Base-by-base conservation (phyloP, 2,329 filamentous ascomycete species). In the Clarireedia monteithiana region DNA sequence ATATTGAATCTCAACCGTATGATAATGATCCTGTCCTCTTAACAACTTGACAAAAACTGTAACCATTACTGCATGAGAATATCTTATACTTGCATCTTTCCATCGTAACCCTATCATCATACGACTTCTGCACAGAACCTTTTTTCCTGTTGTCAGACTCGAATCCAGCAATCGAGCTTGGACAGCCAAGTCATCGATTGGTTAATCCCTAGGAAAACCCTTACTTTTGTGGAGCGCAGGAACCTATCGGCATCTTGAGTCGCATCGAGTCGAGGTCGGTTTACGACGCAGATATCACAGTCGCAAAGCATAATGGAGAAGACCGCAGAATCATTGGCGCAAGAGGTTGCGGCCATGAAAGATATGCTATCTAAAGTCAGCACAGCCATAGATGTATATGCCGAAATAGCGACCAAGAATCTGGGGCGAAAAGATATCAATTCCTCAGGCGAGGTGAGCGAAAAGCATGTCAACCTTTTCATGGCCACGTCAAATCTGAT, bases 381-480 rank as follows among this genome's bases (percentile, higher is more conserved):
- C 34, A 20, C 36, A 20, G 34, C 51, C 12, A 48, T 54, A 27
- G 44, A 54, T 39, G 17, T 23, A 7, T 54, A 48, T 40, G 51
- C 48, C 27, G 26, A 45, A 12, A 38, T 40, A 15, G 27, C 51
- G 12, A 49, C 23, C 20, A 14, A 5, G 20, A 54, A 54, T 48
- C 10, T 48, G 3, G n/a, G 2, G 20, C 17, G 27, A 24, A 42
- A 40, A 20, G 45, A 48, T 42, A 48, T 23, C 14, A 17, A 24
- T 30, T 48, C 44, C 7, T 38, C n/a, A 34, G 51, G 51, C 39
- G 44, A 34, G 26, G 48, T 12, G 5, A 23, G 45, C 5, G 30
- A 54, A 30, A 54, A 34, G 45, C 52, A 49, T 48, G 45, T 49
- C 14, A 12, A 54, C 10, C 45, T 54, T 34, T 54, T 48, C 34